These are phyloP conservation scores for Geotrichum histeridarum DNA, from an alignment of 1,139 yeast species.

Conservation along the genomic window DNA sequence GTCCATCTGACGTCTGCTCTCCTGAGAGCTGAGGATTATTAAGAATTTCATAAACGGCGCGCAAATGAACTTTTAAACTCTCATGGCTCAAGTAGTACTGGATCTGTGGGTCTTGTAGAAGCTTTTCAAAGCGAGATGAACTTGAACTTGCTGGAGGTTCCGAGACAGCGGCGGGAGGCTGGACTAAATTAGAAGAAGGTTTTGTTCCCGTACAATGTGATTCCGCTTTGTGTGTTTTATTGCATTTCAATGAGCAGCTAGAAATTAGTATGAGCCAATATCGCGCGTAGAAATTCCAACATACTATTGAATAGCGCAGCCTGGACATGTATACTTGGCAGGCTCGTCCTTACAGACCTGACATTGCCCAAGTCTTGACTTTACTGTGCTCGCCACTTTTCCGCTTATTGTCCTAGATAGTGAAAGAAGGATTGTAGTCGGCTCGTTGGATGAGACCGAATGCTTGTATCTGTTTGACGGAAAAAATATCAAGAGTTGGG, in stretches of 20 bases:
- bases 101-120: constrained; percentile 42
- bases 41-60: constrained; percentile 46
- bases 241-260: constrained; percentile 53
- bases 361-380: constrained; percentile 35
- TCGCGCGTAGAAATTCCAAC: constrained; percentile 9
- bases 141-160: constrained; percentile 4
- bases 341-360: constrained; percentile 42
- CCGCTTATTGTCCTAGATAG: no score
- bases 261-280: not conserved
- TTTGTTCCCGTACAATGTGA: constrained; percentile 4
- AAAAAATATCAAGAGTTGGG: no score
- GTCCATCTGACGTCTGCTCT: constrained; percentile 44
- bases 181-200: not conserved
- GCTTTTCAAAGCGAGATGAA: constrained; percentile 20
- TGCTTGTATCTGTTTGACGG: no score
- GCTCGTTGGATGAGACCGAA: no score
- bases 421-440: no score
- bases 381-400: not conserved
- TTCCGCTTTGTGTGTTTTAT: constrained; percentile 43
- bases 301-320: constrained; percentile 43
- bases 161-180: not conserved
- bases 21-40: constrained; percentile 46
- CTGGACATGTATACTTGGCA: constrained; percentile 59
- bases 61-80: constrained; percentile 50
- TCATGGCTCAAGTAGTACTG: constrained; percentile 44